phyloP scores from a whole-genome alignment of 2,329 filamentous ascomycete genomes.

The Scopulariopsis brevicaulis region DNA sequence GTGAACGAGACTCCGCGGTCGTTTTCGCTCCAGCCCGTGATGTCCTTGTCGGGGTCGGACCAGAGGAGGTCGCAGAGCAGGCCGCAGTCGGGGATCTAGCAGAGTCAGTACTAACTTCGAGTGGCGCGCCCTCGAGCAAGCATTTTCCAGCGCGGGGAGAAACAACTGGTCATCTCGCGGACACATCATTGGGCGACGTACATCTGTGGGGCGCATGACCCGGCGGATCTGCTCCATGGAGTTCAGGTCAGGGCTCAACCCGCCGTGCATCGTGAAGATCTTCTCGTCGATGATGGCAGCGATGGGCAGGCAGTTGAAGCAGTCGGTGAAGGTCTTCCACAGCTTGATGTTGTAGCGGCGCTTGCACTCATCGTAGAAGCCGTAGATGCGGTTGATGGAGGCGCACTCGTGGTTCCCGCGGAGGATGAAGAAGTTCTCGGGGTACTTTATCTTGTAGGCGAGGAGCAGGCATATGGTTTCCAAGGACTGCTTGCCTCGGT shows the following conservation, averaged over 20 bases:
- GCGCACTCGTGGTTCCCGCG: slow-evolving; percentile 99
- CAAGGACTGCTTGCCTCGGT: slow-evolving; percentile 96
- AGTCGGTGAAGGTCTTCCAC: slow-evolving; percentile 99
- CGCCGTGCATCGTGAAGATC: slow-evolving; percentile 99
- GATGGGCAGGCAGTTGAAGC: slow-evolving; percentile 98
- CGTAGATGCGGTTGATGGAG: slow-evolving; percentile 97
- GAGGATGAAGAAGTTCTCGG: slow-evolving; percentile 98
- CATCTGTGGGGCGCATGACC: slow-evolving; percentile 97
- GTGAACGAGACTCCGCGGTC: slow-evolving; percentile 98
- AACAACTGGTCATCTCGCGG: no score
- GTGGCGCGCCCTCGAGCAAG: neutral
- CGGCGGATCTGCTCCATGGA: slow-evolving; percentile 99
- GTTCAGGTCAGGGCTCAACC: slow-evolving; percentile 92
- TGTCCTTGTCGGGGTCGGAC: slow-evolving; percentile 99
- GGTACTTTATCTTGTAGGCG: slow-evolving; percentile 99
- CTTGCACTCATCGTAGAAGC: slow-evolving; percentile 99
- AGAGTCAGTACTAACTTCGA: neutral
- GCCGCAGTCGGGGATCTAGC: slow-evolving; percentile 90
- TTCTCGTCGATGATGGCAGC: slow-evolving; percentile 99
- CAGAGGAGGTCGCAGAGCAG: slow-evolving; percentile 94
- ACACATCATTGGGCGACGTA: slow-evolving; percentile 40
- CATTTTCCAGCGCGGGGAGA: neutral
- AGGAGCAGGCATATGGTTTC: slow-evolving; percentile 96
- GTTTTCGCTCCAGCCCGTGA: slow-evolving; percentile 98
- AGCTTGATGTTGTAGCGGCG: slow-evolving; percentile 98